Conservation (phyloP, 2,329 filamentous ascomycete genomes). For the Alternaria alternata region DNA sequence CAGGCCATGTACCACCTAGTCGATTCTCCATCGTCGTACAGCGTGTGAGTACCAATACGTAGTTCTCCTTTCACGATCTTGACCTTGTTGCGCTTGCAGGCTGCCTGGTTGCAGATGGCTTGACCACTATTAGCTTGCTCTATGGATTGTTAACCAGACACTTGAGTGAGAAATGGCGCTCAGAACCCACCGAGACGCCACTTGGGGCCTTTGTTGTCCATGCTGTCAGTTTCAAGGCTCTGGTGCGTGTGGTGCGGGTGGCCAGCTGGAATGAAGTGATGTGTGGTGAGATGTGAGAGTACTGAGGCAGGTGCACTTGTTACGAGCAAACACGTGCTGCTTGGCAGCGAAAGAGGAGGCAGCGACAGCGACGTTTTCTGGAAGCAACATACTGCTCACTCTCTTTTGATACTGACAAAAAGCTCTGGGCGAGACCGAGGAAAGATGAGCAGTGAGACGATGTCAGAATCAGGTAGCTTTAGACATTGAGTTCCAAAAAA, state of each 20-base stretch:
- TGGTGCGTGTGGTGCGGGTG: background rate
- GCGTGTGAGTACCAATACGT: conserved; percentile 69
- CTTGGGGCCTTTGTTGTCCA: conserved; percentile 20
- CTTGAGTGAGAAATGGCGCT: background rate
- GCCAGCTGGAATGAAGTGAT: too few relatives aligned
- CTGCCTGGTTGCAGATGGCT: conserved; percentile 67
- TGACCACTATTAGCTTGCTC: conserved; percentile 19
- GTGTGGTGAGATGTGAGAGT: background rate
- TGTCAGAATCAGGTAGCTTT: background rate
- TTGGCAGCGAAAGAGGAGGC: conserved; percentile 9
- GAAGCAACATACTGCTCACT: background rate
- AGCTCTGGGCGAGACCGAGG: background rate
- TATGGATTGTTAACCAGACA: background rate
- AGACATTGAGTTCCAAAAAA: too few relatives aligned
- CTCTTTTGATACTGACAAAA: background rate
- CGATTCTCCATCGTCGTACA: conserved; percentile 66
- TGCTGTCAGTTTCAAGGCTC: background rate
- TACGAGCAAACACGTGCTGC: background rate
- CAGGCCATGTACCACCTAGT: conserved; percentile 68
- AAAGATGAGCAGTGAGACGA: background rate
- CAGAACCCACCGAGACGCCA: conserved; percentile 22
- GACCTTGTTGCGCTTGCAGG: conserved; percentile 71
- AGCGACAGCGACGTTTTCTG: background rate
- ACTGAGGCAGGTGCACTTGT: background rate
- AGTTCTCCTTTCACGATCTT: conserved; percentile 77